These are phyloP conservation scores for Arthrobotrys pseudoclavata DNA, from an alignment of 2,329 filamentous ascomycete genomes.

Conservation along the genomic window DNA sequence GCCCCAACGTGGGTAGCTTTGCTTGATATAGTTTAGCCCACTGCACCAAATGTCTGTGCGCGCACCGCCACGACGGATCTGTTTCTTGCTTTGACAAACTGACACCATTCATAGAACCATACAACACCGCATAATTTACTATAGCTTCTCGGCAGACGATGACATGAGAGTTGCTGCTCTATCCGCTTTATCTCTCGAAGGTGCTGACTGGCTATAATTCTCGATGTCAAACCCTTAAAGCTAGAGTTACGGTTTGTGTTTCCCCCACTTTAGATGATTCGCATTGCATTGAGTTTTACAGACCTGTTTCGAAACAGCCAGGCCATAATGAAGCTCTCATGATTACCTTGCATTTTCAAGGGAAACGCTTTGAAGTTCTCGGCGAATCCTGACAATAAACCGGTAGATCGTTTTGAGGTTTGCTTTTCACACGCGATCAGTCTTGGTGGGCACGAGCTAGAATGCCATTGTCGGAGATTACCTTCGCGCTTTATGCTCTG, in stretches of 20 bases:
- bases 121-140: slow-evolving; percentile 29
- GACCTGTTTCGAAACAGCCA: slow-evolving; percentile 48
- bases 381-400: background rate
- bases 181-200: slow-evolving; percentile 20
- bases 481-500: slow-evolving; percentile 33
- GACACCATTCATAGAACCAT: slow-evolving; percentile 31
- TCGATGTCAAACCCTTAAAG: background rate
- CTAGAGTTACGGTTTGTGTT: slow-evolving; percentile 35
- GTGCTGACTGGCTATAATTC: slow-evolving; percentile 19
- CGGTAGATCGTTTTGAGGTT: slow-evolving; percentile 17
- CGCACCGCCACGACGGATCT: slow-evolving; percentile 52
- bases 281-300: slow-evolving; percentile 38
- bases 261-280: slow-evolving; percentile 5
- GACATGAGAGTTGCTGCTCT: slow-evolving; percentile 27
- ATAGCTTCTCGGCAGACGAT: slow-evolving; percentile 19
- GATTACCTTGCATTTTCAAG: slow-evolving; percentile 47
- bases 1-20: slow-evolving; percentile 27
- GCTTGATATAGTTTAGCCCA: slow-evolving; percentile 45
- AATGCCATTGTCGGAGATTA: slow-evolving; percentile 30
- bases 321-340: slow-evolving; percentile 38
- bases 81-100: slow-evolving; percentile 40
- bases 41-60: slow-evolving; percentile 55
- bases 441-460: slow-evolving; percentile 8
- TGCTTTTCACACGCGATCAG: slow-evolving; percentile 40
- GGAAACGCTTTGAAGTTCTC: slow-evolving; percentile 35